Conservation (phyloP, 2,329 filamentous ascomycete species). For the Alternaria triticimaculans region DNA sequence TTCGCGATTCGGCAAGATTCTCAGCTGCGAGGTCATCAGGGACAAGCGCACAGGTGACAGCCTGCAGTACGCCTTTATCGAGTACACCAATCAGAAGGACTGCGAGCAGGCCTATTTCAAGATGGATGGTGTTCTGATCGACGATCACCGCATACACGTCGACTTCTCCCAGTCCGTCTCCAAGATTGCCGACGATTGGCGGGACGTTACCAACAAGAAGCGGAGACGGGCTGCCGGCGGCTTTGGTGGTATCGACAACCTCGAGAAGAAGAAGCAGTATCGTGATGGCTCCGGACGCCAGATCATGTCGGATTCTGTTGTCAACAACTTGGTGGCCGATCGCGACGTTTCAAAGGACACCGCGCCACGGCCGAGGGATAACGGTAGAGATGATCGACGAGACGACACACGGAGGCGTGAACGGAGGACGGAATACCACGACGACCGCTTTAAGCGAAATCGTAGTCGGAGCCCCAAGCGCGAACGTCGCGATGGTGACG, state of each 20-base stretch:
- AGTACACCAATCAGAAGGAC: slow-evolving; percentile 89
- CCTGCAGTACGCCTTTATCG: slow-evolving; percentile 96
- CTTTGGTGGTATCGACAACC: slow-evolving; percentile 85
- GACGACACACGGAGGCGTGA: slow-evolving; percentile 48
- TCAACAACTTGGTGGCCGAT: slow-evolving; percentile 42
- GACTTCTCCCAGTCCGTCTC: slow-evolving; percentile 96
- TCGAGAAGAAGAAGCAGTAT: slow-evolving; percentile 93
- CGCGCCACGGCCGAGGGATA: slow-evolving; percentile 12
- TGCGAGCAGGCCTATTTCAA: slow-evolving; percentile 98
- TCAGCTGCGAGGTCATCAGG: slow-evolving; percentile 94
- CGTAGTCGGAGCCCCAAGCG: slow-evolving; percentile 44
- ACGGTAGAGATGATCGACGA: slow-evolving; percentile 40
- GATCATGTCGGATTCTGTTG: slow-evolving; percentile 41
- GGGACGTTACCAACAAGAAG: slow-evolving; percentile 83
- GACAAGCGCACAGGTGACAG: slow-evolving; percentile 95
- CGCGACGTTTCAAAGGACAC: slow-evolving; percentile 22
- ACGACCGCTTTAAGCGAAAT: slow-evolving; percentile 48
- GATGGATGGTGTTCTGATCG: slow-evolving; percentile 97
- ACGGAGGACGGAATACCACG: slow-evolving; percentile 45
- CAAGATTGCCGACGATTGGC: slow-evolving; percentile 88
- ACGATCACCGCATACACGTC: slow-evolving; percentile 96
- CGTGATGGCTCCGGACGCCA: slow-evolving; percentile 38
- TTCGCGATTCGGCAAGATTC: slow-evolving; percentile 91
- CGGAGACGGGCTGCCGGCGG: slow-evolving; percentile 69
- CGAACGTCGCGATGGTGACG: slow-evolving; percentile 39